Evolutionary conservation across 139 green algal genomes (phyloP).

Genomic region (Diplosphaera chodatii): DNA sequence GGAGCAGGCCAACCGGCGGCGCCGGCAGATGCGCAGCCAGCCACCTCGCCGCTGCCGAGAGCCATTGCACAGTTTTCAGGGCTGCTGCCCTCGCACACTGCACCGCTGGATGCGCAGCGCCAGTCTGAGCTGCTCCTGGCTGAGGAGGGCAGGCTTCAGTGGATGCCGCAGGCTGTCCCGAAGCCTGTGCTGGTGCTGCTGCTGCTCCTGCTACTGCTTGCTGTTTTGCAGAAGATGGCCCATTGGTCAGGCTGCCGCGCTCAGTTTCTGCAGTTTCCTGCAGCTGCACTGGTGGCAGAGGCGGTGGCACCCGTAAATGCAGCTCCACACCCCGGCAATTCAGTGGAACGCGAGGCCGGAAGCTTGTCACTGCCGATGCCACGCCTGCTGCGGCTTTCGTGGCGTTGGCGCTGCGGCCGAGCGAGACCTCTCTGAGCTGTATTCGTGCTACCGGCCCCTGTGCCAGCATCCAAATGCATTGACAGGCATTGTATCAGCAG

Average conservation of each 20-base stretch:
- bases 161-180: too few species aligned
- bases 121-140: too few species aligned
- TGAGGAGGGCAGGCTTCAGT: too few species aligned
- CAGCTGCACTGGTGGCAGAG: background rate
- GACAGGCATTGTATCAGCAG: background rate
- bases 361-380: background rate
- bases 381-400: slow-evolving; percentile 6
- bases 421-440: slow-evolving; percentile 5
- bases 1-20: background rate
- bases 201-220: too few species aligned
- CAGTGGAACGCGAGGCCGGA: slow-evolving; percentile 10
- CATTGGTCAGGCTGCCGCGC: too few species aligned
- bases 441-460: slow-evolving; percentile 13
- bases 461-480: background rate
- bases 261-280: background rate
- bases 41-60: background rate
- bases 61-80: background rate
- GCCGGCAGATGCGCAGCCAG: background rate
- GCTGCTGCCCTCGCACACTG: too few species aligned
- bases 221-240: too few species aligned
- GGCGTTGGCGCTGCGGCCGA: slow-evolving; percentile 4
- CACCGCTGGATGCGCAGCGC: too few species aligned
- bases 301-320: background rate
- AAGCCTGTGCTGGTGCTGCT: too few species aligned
- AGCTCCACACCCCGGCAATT: slow-evolving; percentile 3